phyloP scores from a whole-genome alignment of 169 alveolate genomes.

The Plasmodium reichenowi region DNA sequence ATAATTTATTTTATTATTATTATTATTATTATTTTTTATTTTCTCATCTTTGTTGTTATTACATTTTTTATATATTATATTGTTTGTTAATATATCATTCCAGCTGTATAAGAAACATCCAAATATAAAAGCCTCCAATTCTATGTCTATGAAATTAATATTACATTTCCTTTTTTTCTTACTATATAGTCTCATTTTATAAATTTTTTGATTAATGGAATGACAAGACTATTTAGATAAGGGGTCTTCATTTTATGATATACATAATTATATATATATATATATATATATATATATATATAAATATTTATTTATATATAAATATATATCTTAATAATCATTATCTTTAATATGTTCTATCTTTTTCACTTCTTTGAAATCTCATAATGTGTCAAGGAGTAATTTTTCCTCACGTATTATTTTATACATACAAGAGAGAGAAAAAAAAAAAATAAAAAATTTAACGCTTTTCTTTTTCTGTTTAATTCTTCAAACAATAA shows the following conservation, averaged over 20 bases:
- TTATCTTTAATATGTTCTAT: too few relatives aligned
- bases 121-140: constrained; percentile 72
- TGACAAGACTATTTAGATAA: constrained; percentile 17
- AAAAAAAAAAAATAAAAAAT: too few relatives aligned
- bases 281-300: too few relatives aligned
- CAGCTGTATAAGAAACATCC: constrained; percentile 73
- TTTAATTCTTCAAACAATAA: too few relatives aligned
- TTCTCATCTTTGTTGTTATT: constrained; percentile 10
- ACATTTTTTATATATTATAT: constrained; percentile 13
- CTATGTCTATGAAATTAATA: constrained; percentile 49
- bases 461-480: too few relatives aligned
- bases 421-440: too few relatives aligned
- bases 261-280: too few relatives aligned
- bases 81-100: constrained; percentile 38
- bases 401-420: too few relatives aligned
- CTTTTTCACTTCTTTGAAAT: too few relatives aligned
- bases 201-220: constrained; percentile 11
- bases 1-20: background rate
- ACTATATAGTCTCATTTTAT: constrained; percentile 26
- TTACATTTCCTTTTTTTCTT: constrained; percentile 53
- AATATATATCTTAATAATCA: too few relatives aligned
- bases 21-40: background rate
- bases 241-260: constrained; percentile 13
- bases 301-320: too few relatives aligned
- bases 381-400: too few relatives aligned